A percentile compares a stretch with the other conserved stretches of the same genome.
Conservation (phyloP, 306 rosid genomes). For the Gleditsia sinensis region DNA sequence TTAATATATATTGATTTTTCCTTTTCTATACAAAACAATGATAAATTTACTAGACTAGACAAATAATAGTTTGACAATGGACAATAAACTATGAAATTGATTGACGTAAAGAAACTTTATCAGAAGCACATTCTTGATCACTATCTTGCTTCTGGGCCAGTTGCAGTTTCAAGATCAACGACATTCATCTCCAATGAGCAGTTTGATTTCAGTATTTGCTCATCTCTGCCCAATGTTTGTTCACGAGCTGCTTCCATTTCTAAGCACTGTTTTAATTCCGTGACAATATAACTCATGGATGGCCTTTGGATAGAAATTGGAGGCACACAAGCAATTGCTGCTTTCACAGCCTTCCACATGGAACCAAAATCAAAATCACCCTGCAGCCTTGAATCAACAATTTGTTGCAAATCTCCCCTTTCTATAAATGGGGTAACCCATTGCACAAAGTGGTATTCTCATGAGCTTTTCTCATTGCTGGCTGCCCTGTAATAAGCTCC, state of each 20-base stretch:
- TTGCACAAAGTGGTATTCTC: conserved; percentile 35
- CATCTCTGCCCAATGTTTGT: not conserved
- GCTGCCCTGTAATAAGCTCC: conserved; percentile 40
- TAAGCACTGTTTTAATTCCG: conserved; percentile 30
- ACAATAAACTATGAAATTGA: not conserved
- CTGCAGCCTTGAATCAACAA: conserved; percentile 32
- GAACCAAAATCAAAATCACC: conserved; percentile 36
- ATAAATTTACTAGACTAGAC: not conserved
- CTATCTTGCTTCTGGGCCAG: conserved; percentile 38
- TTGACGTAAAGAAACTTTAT: not conserved
- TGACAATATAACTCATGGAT: conserved; percentile 30
- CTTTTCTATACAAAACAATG: not conserved
- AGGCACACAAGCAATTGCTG: conserved; percentile 38
- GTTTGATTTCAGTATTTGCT: not conserved
- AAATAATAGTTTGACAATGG: not conserved
- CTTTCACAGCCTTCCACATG: conserved; percentile 40
- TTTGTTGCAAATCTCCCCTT: conserved; percentile 30
- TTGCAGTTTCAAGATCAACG: conserved; percentile 19
- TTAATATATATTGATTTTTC: not conserved
- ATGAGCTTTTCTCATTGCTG: conserved; percentile 33
- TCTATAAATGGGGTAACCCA: conserved; percentile 25
- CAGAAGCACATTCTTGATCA: not conserved
- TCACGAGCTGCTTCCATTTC: conserved; percentile 28
- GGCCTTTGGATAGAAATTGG: conserved; percentile 29
- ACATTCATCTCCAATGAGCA: not conserved